Percentiles rank a stretch among this genome's conserved stretches.
Conservation (phyloP, 768 basidiomycete genomes). For the Podaxis mareebaensis region DNA sequence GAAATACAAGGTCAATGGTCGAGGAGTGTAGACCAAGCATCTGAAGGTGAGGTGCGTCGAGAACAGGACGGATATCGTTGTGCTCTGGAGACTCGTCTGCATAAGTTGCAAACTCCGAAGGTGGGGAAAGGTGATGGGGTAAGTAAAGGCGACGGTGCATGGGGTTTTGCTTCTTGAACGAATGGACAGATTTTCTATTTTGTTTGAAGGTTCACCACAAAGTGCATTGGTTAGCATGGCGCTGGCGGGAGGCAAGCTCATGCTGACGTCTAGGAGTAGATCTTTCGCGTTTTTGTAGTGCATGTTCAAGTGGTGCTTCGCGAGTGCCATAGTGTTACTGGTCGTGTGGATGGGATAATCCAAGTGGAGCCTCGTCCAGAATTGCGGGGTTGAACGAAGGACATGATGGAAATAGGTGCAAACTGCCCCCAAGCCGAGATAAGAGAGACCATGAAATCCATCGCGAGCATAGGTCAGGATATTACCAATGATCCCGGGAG, state of each 20-base stretch:
- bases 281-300: background rate
- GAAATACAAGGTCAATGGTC: background rate
- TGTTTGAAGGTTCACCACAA: background rate
- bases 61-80: background rate
- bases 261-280: background rate
- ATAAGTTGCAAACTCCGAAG: background rate
- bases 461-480: background rate
- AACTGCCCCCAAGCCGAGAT: background rate
- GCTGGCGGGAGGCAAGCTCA: background rate
- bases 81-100: background rate
- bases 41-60: background rate
- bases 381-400: background rate
- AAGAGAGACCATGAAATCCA: background rate
- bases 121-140: background rate
- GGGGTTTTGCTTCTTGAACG: background rate
- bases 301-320: background rate
- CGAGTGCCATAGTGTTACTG: background rate
- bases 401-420: background rate
- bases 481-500: background rate
- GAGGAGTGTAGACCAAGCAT: background rate
- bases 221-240: background rate
- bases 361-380: background rate
- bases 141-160: background rate
- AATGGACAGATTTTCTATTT: background rate
- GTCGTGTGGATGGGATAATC: background rate